Evolutionary conservation across 768 basidiomycete genomes (phyloP).

Genomic region (Auricularia heimuer): DNA sequence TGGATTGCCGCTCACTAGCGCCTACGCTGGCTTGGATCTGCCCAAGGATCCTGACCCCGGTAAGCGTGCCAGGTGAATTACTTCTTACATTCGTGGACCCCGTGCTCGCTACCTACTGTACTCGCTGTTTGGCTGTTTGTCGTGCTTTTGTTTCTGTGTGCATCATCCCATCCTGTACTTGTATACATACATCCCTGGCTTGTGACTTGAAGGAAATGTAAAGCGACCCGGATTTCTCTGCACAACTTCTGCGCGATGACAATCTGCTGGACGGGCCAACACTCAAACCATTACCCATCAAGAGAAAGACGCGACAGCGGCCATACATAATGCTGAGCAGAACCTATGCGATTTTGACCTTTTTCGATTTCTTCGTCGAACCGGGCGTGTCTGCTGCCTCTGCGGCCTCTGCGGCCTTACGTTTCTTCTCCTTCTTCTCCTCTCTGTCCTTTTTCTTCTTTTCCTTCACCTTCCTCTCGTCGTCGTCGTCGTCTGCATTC

Average conservation of each 20-base stretch:
- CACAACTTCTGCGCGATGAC: too few relatives aligned
- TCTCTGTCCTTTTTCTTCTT: constrained; percentile 9
- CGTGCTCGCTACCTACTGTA: neutral
- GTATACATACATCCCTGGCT: too few relatives aligned
- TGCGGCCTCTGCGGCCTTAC: neutral
- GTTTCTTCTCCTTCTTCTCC: constrained; percentile 4
- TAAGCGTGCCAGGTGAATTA: neutral
- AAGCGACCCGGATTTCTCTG: too few relatives aligned
- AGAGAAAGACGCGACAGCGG: too few relatives aligned
- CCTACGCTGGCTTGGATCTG: constrained; percentile 54
- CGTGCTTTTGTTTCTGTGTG: neutral
- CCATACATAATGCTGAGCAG: too few relatives aligned
- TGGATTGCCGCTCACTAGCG: constrained; percentile 66
- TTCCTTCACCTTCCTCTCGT: constrained; percentile 14
- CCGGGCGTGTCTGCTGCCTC: too few relatives aligned
- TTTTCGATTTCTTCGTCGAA: too few relatives aligned
- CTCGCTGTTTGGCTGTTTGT: neutral
- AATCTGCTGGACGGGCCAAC: too few relatives aligned
- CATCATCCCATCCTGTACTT: too few relatives aligned
- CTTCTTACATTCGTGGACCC: neutral
- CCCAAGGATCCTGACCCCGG: neutral
- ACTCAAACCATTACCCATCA: too few relatives aligned
- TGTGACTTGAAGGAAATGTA: too few relatives aligned
- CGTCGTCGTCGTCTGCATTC: neutral
- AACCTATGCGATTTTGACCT: too few relatives aligned